A percentile compares a stretch with the other conserved stretches of the same genome.
phyloP scores from a whole-genome alignment of 208 protist genomes.

The Phytomonas sp. region DNA sequence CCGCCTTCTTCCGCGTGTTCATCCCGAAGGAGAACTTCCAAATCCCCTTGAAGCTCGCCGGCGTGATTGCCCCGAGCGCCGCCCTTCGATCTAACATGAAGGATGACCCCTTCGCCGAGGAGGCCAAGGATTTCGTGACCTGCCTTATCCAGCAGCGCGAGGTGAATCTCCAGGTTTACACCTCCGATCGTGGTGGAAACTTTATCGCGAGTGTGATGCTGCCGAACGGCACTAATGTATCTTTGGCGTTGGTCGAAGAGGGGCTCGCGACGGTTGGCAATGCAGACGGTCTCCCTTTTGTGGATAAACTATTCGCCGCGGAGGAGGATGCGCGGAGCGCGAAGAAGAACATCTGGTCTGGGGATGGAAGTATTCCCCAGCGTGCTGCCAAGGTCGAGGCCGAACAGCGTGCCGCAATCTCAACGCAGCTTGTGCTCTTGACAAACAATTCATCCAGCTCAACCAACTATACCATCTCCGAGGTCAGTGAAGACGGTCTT shows the following conservation, averaged over 20 bases:
- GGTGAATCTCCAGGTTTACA: constrained; percentile 79
- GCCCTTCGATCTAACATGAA: constrained; percentile 24
- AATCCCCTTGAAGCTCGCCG: constrained; percentile 77
- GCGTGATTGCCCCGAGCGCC: constrained; percentile 64
- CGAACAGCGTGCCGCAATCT: constrained; percentile 24
- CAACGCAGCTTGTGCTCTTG: constrained; percentile 20
- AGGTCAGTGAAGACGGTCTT: constrained; percentile 66
- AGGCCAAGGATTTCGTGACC: constrained; percentile 68
- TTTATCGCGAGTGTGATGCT: constrained; percentile 69
- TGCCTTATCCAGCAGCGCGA: constrained; percentile 63
- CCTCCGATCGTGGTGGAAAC: constrained; percentile 77
- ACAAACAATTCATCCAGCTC: constrained; percentile 38
- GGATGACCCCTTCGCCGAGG: constrained; percentile 58
- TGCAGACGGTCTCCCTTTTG: constrained; percentile 62
- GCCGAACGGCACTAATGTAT: constrained; percentile 61
- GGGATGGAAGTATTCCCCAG: constrained; percentile 37
- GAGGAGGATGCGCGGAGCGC: constrained; percentile 43
- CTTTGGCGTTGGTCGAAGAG: constrained; percentile 54
- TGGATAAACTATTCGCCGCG: constrained; percentile 62
- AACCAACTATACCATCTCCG: constrained; percentile 38
- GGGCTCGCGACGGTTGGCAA: constrained; percentile 76
- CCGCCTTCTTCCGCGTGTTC: constrained; percentile 79
- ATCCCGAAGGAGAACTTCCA: constrained; percentile 85
- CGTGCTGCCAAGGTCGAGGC: constrained; percentile 56
- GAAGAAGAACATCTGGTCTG: constrained; percentile 59